These are phyloP conservation scores for Guillardia theta DNA, from an alignment of 78 protist genomes.

Conservation along the genomic window DNA sequence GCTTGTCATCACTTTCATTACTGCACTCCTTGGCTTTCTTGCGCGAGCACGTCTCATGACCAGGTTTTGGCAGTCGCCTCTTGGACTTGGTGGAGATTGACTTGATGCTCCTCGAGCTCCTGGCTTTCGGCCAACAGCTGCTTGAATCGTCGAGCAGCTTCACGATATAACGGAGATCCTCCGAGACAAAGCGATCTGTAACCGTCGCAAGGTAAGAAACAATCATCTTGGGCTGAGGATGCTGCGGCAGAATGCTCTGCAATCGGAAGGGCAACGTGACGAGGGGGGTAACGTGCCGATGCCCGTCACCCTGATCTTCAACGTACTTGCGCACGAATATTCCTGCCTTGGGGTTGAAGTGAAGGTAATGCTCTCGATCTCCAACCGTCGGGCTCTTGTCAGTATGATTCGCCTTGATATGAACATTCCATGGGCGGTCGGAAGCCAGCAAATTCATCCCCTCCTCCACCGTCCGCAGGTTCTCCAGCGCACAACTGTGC, in stretches of 20 bases:
- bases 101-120: no score
- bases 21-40: no score
- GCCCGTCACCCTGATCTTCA: not conserved
- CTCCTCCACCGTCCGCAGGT: not conserved
- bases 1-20: no score
- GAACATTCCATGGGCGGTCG: not conserved
- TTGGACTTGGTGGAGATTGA: no score
- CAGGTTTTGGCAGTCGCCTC: no score
- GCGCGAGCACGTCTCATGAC: no score
- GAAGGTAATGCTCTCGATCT: conserved; percentile 4
- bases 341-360: not conserved
- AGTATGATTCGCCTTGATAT: not conserved
- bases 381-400: not conserved
- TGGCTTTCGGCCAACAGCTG: no score
- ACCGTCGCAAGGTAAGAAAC: no score
- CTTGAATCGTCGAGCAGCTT: no score
- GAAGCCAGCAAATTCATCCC: not conserved
- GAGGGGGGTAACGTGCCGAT: not conserved
- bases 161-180: no score
- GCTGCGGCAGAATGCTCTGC: not conserved
- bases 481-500: not conserved
- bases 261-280: conserved; percentile 23
- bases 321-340: not conserved
- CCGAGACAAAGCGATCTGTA: no score
- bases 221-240: no score